A percentile compares a stretch with the other conserved stretches of the same genome.
These are phyloP conservation scores for Chenopodium formosanum DNA, from an alignment of 148 eudicot genomes.

Conservation along the genomic window DNA sequence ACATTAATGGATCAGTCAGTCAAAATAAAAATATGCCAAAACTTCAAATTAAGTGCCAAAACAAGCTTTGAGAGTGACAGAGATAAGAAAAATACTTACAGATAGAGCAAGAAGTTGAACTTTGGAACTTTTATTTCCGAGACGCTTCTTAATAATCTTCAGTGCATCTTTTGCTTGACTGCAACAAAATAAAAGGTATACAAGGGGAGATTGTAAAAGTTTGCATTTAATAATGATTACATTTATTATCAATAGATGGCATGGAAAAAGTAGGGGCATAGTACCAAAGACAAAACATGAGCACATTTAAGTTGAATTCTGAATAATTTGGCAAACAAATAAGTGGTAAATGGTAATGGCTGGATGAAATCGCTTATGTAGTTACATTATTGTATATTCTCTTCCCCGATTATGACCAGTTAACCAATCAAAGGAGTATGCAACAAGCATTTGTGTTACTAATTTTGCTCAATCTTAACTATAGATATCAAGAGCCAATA, in stretches of 20 bases:
- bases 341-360: background rate
- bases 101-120: constrained; percentile 76
- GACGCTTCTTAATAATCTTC: constrained; percentile 82
- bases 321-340: background rate
- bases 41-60: background rate
- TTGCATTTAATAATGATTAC: background rate
- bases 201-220: background rate
- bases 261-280: background rate
- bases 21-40: background rate
- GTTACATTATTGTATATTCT: background rate
- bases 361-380: background rate
- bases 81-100: constrained; percentile 47
- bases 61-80: background rate
- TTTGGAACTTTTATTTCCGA: constrained; percentile 67
- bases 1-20: background rate
- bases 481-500: too few relatives aligned
- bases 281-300: background rate
- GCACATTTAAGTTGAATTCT: too few relatives aligned
- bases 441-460: background rate
- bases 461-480: background rate
- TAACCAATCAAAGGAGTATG: background rate
- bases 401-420: background rate
- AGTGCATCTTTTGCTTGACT: constrained; percentile 88
- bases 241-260: background rate
- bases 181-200: constrained; percentile 32